Conservation (phyloP, 1,284 basidiomycete species). For the Pholiota adiposa region DNA sequence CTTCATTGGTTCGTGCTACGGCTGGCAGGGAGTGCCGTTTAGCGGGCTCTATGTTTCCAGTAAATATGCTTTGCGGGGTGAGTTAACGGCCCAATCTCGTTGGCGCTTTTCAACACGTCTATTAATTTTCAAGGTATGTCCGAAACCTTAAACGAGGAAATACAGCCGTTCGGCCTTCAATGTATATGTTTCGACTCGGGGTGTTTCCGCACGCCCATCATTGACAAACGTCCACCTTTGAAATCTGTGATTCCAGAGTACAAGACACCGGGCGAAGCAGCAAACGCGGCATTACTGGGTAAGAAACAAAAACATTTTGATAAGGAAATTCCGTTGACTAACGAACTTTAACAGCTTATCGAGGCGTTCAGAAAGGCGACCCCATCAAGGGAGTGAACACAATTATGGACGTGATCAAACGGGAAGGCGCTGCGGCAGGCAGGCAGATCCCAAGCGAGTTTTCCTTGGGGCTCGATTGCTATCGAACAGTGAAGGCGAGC, state of each 20-base stretch:
- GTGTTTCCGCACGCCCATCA: slow-evolving; percentile 45
- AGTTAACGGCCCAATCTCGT: no score
- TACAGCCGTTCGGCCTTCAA: slow-evolving; percentile 45
- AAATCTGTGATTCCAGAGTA: background rate
- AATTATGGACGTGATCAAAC: slow-evolving; percentile 37
- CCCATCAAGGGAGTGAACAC: slow-evolving; percentile 34
- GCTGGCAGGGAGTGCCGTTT: slow-evolving; percentile 34
- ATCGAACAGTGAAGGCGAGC: slow-evolving; percentile 22
- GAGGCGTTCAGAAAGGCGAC: slow-evolving; percentile 40
- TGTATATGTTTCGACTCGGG: slow-evolving; percentile 46
- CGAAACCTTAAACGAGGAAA: slow-evolving; percentile 39
- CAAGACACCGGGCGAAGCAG: background rate
- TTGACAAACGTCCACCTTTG: slow-evolving; percentile 16
- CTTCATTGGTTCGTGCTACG: slow-evolving; percentile 39
- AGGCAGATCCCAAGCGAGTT: slow-evolving; percentile 32
- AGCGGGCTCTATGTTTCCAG: slow-evolving; percentile 38
- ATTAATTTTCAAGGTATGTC: slow-evolving; percentile 29
- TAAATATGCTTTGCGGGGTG: slow-evolving; percentile 41
- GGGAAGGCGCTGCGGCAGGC: slow-evolving; percentile 35
- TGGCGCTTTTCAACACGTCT: no score
- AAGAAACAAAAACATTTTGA: background rate
- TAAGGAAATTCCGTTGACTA: background rate
- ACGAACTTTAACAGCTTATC: slow-evolving; percentile 24
- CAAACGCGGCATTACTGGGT: background rate
- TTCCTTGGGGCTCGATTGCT: slow-evolving; percentile 33